phyloP scores from a whole-genome alignment of 257 asterid genomes.

The Solanum lycopersicoides region DNA sequence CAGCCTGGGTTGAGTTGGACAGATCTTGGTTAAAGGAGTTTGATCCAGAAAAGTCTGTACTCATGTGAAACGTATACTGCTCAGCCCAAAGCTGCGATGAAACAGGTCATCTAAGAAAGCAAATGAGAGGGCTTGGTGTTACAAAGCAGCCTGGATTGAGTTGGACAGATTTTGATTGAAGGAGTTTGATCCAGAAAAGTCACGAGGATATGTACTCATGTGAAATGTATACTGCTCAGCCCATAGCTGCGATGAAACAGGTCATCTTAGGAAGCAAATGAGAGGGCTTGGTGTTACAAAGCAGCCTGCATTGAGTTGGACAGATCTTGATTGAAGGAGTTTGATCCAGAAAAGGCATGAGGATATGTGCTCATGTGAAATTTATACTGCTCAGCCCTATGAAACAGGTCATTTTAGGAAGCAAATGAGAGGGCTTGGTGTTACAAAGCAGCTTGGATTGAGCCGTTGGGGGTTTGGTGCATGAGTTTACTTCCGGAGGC shows the following conservation, averaged over 20 bases:
- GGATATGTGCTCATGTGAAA: conserved; percentile 66
- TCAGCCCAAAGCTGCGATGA: conserved; percentile 14
- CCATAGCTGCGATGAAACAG: conserved; percentile 23
- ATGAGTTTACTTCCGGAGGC: conserved; percentile 81
- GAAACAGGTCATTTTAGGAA: conserved; percentile 41
- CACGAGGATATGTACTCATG: conserved; percentile 59
- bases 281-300: conserved; percentile 40
- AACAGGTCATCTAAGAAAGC: conserved; percentile 39
- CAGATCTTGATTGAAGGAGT: conserved; percentile 47
- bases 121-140: conserved; percentile 46
- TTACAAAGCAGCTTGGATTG: conserved; percentile 66
- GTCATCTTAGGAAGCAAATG: conserved; percentile 44
- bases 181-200: conserved; percentile 57
- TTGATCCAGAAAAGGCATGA: conserved; percentile 59
- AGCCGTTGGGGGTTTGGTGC: conserved; percentile 55
- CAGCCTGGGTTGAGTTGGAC: conserved; percentile 89
- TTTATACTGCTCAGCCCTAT: conserved; percentile 37
- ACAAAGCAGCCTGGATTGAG: conserved; percentile 77
- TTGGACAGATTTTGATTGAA: conserved; percentile 65
- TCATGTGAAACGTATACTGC: conserved; percentile 52
- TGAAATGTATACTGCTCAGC: conserved; percentile 49
- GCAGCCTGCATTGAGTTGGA: conserved; percentile 89
- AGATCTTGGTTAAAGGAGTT: conserved; percentile 48
- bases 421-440: conserved; percentile 42
- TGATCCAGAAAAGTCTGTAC: conserved; percentile 61